Percentiles rank a stretch among this genome's conserved stretches.
These are phyloP conservation scores for Verticillium zaregamsianum DNA, from an alignment of 2,329 filamentous ascomycete genomes.

Conservation along the genomic window DNA sequence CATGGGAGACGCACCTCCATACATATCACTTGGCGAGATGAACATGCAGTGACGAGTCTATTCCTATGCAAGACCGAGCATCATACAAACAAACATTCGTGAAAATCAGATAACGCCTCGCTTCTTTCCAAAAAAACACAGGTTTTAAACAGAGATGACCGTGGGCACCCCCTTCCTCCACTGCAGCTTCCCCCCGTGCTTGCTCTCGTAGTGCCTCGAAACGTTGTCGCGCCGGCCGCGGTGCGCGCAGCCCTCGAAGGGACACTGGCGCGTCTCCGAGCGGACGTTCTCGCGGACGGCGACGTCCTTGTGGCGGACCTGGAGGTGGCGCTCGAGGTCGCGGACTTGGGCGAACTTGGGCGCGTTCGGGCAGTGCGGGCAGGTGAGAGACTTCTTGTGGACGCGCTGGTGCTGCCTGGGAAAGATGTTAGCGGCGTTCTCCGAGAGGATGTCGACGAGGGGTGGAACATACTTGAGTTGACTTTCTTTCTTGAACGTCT, in stretches of 20 bases:
- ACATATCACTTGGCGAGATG: background rate
- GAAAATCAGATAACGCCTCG: background rate
- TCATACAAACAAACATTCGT: background rate
- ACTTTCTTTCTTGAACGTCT: constrained; percentile 13
- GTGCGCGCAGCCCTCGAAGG: constrained; percentile 12
- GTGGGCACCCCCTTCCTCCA: constrained; percentile 13
- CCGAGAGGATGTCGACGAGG: background rate
- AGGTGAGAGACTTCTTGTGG: constrained; percentile 13
- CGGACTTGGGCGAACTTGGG: constrained; percentile 16
- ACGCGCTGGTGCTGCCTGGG: constrained; percentile 14
- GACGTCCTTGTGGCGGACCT: constrained; percentile 12
- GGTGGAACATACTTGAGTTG: constrained; percentile 8
- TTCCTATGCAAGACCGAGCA: background rate
- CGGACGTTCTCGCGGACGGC: constrained; percentile 10
- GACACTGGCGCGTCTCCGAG: constrained; percentile 13
- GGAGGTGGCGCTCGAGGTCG: constrained; percentile 15
- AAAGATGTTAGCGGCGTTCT: background rate
- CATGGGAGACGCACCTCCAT: background rate
- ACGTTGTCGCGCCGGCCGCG: constrained; percentile 13
- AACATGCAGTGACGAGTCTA: background rate
- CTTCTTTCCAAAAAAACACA: background rate
- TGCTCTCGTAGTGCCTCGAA: constrained; percentile 14
- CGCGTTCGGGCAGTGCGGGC: constrained; percentile 12
- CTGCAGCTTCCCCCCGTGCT: constrained; percentile 14
- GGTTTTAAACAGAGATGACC: constrained; percentile 3